These are phyloP conservation scores for Microcyclospora tardicrescens DNA, from an alignment of 2,329 filamentous ascomycete species.

Conservation along the genomic window DNA sequence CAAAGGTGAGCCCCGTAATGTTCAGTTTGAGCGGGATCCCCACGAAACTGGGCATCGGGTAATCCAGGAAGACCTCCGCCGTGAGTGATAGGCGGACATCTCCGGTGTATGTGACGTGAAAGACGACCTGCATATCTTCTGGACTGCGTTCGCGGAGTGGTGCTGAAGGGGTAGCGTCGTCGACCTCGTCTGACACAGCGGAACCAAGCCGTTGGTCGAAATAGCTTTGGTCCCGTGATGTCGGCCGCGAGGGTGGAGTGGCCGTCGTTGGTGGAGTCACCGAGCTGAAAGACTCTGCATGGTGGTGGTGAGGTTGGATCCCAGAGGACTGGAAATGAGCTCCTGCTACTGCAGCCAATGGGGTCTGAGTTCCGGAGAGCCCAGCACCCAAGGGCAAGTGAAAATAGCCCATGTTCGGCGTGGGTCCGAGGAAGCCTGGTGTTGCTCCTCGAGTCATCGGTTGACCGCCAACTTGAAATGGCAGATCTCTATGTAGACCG, in stretches of 20 bases:
- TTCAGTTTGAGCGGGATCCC: constrained; percentile 88
- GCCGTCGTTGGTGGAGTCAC: constrained; percentile 34
- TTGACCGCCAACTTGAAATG: too few species aligned
- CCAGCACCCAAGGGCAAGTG: constrained; percentile 61
- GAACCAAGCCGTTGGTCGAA: constrained; percentile 12
- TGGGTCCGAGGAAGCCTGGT: constrained; percentile 53
- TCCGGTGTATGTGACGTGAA: constrained; percentile 78
- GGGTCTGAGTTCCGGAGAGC: constrained; percentile 64
- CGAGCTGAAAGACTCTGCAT: constrained; percentile 31
- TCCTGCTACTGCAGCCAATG: constrained; percentile 65
- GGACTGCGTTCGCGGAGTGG: constrained; percentile 52
- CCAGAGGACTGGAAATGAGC: constrained; percentile 42
- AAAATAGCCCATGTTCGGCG: constrained; percentile 70
- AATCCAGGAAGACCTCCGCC: constrained; percentile 90
- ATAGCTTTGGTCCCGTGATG: constrained; percentile 25
- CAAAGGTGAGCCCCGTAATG: constrained; percentile 88
- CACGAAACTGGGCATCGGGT: constrained; percentile 96
- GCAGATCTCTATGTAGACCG: too few species aligned
- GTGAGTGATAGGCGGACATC: constrained; percentile 80
- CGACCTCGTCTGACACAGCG: constrained; percentile 15
- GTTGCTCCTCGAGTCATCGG: constrained; percentile 32
- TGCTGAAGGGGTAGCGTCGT: constrained; percentile 34
- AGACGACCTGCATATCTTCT: constrained; percentile 86
- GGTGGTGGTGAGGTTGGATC: constrained; percentile 15
- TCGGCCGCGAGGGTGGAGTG: constrained; percentile 31